Conservation (phyloP, 768 basidiomycete species). For the Coprinellus aureogranulatus region DNA sequence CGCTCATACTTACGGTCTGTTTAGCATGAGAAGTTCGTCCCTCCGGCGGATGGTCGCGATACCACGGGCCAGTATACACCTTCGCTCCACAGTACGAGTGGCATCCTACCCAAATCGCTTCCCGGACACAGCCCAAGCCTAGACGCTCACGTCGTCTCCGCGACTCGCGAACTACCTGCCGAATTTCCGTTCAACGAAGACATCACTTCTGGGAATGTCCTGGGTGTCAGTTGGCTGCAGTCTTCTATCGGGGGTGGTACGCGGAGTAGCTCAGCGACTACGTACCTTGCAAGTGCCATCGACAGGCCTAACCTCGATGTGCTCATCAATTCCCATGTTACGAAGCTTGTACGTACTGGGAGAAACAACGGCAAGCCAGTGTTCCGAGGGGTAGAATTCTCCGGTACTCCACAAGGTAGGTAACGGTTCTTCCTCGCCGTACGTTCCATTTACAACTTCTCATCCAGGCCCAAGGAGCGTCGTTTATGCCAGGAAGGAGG, state of each 20-base stretch:
- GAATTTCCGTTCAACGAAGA: constrained; percentile 9
- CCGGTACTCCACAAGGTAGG: neutral
- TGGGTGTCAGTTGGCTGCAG: constrained; percentile 9
- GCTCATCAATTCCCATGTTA: constrained; percentile 19
- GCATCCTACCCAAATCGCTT: constrained; percentile 24
- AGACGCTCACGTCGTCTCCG: constrained; percentile 18
- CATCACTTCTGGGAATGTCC: constrained; percentile 2
- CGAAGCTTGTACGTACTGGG: constrained; percentile 18
- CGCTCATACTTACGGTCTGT: neutral
- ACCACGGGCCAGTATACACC: constrained; percentile 31
- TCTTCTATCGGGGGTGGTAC: constrained; percentile 1
- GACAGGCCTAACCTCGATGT: constrained; percentile 23
- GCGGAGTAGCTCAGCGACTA: constrained; percentile 23
- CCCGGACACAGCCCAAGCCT: constrained; percentile 17
- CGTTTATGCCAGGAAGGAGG: constrained; percentile 24
- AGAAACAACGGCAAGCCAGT: constrained; percentile 11
- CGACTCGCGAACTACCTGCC: constrained; percentile 10
- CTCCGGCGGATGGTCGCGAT: constrained; percentile 29
- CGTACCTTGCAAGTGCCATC: constrained; percentile 18
- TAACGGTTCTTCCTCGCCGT: too few relatives aligned
- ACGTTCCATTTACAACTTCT: neutral
- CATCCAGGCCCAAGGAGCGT: neutral
- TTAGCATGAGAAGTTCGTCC: constrained; percentile 22
- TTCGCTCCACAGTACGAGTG: constrained; percentile 24
- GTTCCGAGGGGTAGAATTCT: constrained; percentile 25